These are phyloP conservation scores for Nicotiana paniculata DNA, from an alignment of 257 asterid genomes.

Conservation along the genomic window DNA sequence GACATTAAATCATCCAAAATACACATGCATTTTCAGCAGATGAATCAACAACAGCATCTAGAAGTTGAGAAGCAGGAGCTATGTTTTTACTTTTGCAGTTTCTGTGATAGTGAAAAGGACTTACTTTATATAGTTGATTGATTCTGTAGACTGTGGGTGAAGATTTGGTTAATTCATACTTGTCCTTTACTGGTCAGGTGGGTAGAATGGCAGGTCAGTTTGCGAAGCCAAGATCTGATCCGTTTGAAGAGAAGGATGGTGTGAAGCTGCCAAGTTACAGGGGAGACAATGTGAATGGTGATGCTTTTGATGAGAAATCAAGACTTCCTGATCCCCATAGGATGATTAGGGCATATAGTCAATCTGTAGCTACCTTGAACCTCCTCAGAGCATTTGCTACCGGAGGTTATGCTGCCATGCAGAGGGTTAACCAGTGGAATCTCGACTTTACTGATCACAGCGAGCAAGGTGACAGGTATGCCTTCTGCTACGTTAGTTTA, in stretches of 20 bases:
- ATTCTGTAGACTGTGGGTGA: neutral
- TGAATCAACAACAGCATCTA: neutral
- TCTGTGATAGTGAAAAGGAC: neutral
- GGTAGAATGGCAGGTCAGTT: constrained; percentile 86
- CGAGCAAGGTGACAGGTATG: constrained; percentile 73
- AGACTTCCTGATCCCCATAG: constrained; percentile 65
- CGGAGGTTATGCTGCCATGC: constrained; percentile 80
- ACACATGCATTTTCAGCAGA: neutral
- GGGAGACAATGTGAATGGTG: constrained; percentile 70
- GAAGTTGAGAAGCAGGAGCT: neutral
- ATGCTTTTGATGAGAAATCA: constrained; percentile 57
- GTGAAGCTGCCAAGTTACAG: constrained; percentile 75
- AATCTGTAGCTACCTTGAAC: constrained; percentile 67
- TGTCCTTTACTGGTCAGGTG: constrained; percentile 32
- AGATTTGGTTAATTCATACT: neutral
- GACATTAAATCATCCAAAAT: neutral
- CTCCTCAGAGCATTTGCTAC: constrained; percentile 77
- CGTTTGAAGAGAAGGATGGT: constrained; percentile 60
- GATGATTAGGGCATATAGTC: constrained; percentile 66
- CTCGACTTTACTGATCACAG: constrained; percentile 73
- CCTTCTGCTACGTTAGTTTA: neutral
- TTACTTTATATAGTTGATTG: neutral
- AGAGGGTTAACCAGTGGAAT: constrained; percentile 72
- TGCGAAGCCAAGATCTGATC: constrained; percentile 70
- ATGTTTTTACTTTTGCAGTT: neutral